phyloP scores from a whole-genome alignment of 257 asterid species.

The Linaria vulgaris region DNA sequence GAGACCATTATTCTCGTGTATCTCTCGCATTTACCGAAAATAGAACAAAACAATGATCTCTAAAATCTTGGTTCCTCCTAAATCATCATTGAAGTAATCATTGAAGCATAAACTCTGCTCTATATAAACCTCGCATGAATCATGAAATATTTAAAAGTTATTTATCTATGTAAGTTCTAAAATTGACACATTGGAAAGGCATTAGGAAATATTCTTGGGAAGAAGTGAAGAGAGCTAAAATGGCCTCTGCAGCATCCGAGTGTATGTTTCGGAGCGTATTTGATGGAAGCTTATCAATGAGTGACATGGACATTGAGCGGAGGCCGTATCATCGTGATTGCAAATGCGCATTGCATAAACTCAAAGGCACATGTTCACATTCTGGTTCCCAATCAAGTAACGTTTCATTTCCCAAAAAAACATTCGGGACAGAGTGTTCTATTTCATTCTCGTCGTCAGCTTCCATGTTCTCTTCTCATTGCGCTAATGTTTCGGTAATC shows the following conservation, averaged over 20 bases:
- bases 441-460: background rate
- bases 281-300: conserved; percentile 34
- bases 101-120: too few species aligned
- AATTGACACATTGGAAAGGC: background rate
- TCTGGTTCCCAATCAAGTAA: conserved; percentile 7
- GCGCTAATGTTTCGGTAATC: background rate
- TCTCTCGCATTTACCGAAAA: too few species aligned
- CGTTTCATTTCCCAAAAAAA: conserved; percentile 22
- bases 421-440: background rate
- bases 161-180: too few species aligned
- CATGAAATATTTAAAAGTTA: too few species aligned
- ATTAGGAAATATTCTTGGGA: background rate
- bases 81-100: too few species aligned
- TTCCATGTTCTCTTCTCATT: conserved; percentile 19
- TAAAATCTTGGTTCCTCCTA: too few species aligned
- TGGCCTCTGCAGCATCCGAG: conserved; percentile 34
- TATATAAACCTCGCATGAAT: too few species aligned
- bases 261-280: conserved; percentile 24
- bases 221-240: conserved; percentile 16
- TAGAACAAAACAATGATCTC: too few species aligned
- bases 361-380: conserved; percentile 18
- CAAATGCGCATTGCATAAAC: conserved; percentile 34
- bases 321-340: conserved; percentile 38
- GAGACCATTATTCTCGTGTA: too few species aligned
- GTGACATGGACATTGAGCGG: conserved; percentile 37